Evolutionary conservation across 345 rosid genomes (phyloP), one percentile per base, ranked within the genome.

Genomic region (Hibiscus tridactylites): DNA sequence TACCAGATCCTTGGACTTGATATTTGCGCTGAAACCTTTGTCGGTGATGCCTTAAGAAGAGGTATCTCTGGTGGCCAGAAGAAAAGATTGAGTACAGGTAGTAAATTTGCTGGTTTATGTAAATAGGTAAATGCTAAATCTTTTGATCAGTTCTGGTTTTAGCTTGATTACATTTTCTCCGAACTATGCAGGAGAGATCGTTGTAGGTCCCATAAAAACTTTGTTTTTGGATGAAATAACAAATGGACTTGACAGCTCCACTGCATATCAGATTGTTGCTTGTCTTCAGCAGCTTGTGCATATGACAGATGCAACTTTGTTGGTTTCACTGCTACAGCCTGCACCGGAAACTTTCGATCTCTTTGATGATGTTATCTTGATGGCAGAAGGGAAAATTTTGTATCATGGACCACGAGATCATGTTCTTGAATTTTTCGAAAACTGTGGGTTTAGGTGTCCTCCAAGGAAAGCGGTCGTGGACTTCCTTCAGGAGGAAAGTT

Each of bases 181-280:
- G 5, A 33, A 33, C 37, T 33, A 33, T 33, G 37, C 84, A 85
- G 96, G 86, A 37, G 92, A 90, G 80, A 88, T 90, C 85, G 76
- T 85, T 58, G 88, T 88, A 6, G 91, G 96, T 12, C 89, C 96
- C 9, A 76, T 75, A 16, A 88, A 81, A 78, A 81, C 92, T 31
- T 19, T 88, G 4, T 83, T 88, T 62, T 82, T 90, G 92, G 96
- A 88, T 63, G 90, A 88, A 74, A 86, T 90, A 76, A 77, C 91
- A 13, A 86, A 81, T 11, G 96, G 92, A 6, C 72, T 88, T 44
- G 96, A 90, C 73, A 90, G 88, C 56, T 90, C 91, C 3, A 88
- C 92, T 7, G 76, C 92, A 11, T 85, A 67, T 78, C 96, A 88
- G 84, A 80, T 90, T 50, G 81, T 82, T 60, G 60, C 84, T 5